These are phyloP conservation scores for Chytriomyces hyalinus DNA, from an alignment of 192 early-diverging fungal species.

Conservation along the genomic window DNA sequence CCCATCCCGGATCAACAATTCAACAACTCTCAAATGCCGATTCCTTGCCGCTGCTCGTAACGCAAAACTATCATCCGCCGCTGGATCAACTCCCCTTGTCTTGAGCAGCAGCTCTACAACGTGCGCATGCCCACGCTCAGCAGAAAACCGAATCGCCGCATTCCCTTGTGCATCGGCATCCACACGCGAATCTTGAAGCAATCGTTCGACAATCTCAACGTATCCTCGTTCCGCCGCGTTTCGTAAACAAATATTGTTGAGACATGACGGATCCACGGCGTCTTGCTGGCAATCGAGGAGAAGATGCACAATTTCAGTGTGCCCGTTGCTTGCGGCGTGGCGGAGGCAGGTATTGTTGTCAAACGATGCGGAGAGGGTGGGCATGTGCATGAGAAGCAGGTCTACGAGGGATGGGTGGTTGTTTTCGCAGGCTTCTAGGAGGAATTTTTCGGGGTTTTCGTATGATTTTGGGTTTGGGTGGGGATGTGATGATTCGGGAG, in stretches of 20 bases:
- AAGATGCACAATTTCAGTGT: background rate
- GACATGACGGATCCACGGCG: background rate
- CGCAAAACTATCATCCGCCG: conserved; percentile 5
- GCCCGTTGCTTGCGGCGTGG: conserved; percentile 3
- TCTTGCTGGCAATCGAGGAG: background rate
- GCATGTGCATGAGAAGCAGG: conserved; percentile 1
- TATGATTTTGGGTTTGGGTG: background rate
- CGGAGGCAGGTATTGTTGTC: conserved; percentile 16
- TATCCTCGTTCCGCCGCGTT: conserved; percentile 21
- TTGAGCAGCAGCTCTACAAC: conserved; percentile 23
- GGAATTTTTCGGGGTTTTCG: background rate
- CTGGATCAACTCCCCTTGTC: conserved; percentile 8
- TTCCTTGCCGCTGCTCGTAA: conserved; percentile 14
- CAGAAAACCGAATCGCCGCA: background rate
- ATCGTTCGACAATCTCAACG: conserved; percentile 12
- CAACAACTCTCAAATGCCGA: conserved; percentile 23
- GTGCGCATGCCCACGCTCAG: conserved; percentile 16
- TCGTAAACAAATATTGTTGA: background rate
- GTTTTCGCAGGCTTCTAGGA: conserved; percentile 1
- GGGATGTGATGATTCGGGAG: background rate
- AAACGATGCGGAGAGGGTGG: background rate
- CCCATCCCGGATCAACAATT: conserved; percentile 15
- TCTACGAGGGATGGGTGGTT: conserved; percentile 18
- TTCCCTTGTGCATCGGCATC: conserved; percentile 20
- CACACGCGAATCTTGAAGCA: conserved; percentile 18